phyloP scores from a whole-genome alignment of 2,329 filamentous ascomycete species.

The Hirsutella rhossiliensis region DNA sequence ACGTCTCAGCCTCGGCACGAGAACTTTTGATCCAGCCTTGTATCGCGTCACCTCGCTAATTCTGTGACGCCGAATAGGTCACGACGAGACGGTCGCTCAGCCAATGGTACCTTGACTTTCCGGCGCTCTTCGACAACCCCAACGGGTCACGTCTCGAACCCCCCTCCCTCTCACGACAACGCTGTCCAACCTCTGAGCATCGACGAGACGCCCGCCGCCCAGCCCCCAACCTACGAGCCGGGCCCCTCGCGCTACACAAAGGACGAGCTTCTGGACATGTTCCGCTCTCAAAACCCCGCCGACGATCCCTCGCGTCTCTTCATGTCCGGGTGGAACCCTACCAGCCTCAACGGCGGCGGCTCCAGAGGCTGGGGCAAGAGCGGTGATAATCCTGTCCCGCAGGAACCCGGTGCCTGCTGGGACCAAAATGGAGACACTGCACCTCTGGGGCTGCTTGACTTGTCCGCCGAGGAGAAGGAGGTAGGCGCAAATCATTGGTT shows the following conservation, averaged over 20 bases:
- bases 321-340: constrained; percentile 68
- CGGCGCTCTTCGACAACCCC: constrained; percentile 51
- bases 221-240: constrained; percentile 16
- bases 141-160: constrained; percentile 27
- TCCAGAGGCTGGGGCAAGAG: constrained; percentile 65
- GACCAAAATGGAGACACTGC: constrained; percentile 56
- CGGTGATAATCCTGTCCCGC: constrained; percentile 58
- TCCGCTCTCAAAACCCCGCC: constrained; percentile 36
- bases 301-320: constrained; percentile 53
- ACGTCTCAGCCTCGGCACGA: background rate
- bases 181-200: constrained; percentile 24
- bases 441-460: constrained; percentile 61
- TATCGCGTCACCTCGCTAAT: background rate
- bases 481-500: constrained; percentile 19
- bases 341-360: constrained; percentile 51
- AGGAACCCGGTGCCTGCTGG: constrained; percentile 91
- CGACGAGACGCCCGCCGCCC: constrained; percentile 22
- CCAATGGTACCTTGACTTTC: constrained; percentile 53
- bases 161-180: constrained; percentile 21
- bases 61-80: constrained; percentile 29
- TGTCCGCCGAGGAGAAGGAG: constrained; percentile 51
- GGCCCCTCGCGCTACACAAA: constrained; percentile 57
- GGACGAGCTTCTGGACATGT: constrained; percentile 68
- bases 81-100: constrained; percentile 42
- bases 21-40: background rate